Conservation (phyloP, 768 basidiomycete genomes). For the Hygrophorus pudorinus region DNA sequence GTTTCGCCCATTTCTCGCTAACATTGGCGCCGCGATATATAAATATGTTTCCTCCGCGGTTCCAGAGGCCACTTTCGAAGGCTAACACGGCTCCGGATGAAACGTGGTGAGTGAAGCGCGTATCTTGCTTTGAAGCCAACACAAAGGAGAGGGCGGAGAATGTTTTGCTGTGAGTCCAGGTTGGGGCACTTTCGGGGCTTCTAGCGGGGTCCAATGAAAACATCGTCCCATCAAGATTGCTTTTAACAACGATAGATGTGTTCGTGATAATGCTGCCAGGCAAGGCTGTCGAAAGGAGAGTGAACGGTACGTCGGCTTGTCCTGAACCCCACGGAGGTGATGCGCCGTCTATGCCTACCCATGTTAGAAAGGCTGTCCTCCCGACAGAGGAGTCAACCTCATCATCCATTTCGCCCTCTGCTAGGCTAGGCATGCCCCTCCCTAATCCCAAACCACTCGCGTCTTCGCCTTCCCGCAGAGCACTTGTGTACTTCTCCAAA, state of each 20-base stretch:
- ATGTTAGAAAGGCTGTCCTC: conserved; percentile 50
- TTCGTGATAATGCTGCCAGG: conserved; percentile 35
- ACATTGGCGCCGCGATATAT: conserved; percentile 56
- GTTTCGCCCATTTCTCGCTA: conserved; percentile 59
- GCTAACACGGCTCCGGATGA: conserved; percentile 52
- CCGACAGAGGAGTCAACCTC: conserved; percentile 78
- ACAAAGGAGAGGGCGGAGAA: conserved; percentile 90
- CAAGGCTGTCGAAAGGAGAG: conserved; percentile 60
- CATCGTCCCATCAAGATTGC: conserved; percentile 62
- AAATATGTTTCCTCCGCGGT: conserved; percentile 76
- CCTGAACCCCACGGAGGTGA: conserved; percentile 29
- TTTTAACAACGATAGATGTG: conserved; percentile 52
- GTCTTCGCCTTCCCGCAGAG: conserved; percentile 49
- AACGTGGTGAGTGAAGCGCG: conserved; percentile 77
- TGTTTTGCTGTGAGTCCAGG: conserved; percentile 74
- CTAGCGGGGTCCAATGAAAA: conserved; percentile 36
- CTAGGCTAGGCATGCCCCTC: conserved; percentile 65
- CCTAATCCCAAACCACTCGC: conserved; percentile 55
- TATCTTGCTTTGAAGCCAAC: conserved; percentile 84
- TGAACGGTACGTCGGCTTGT: conserved; percentile 23
- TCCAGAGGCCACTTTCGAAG: conserved; percentile 67
- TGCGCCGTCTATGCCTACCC: conserved; percentile 46
- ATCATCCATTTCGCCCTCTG: conserved; percentile 85
- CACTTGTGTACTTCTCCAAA: conserved; percentile 77
- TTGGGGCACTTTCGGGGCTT: conserved; percentile 16